These are phyloP conservation scores for Rhodotorula toruloides DNA, from an alignment of 768 basidiomycete genomes.

Conservation along the genomic window DNA sequence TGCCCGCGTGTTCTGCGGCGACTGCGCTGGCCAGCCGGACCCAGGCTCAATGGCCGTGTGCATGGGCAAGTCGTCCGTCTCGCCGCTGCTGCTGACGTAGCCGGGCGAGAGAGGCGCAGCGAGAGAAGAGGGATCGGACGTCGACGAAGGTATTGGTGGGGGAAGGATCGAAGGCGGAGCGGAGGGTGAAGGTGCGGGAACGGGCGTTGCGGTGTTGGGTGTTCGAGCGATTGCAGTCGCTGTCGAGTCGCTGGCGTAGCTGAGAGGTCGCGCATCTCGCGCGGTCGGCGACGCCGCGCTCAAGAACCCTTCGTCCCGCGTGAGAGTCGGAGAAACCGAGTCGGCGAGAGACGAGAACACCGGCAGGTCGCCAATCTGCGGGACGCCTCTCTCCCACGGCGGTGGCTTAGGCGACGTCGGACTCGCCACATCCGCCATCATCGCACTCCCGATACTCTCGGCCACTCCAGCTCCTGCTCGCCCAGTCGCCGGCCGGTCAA, in stretches of 20 bases:
- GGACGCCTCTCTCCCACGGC: not conserved
- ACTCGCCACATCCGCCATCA: no score
- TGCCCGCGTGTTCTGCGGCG: no score
- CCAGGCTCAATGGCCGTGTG: conserved; percentile 6
- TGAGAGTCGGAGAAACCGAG: not conserved
- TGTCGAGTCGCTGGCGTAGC: conserved; percentile 2
- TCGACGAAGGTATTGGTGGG: not conserved
- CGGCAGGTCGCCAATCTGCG: not conserved
- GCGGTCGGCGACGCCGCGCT: not conserved
- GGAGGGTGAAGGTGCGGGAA: not conserved
- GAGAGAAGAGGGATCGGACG: not conserved
- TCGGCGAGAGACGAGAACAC: not conserved
- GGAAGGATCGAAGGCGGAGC: not conserved
- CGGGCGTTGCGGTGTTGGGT: not conserved
- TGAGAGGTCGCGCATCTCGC: not conserved
- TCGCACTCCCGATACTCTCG: not conserved
- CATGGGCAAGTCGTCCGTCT: not conserved
- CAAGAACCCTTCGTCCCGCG: not conserved
- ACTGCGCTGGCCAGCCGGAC: not conserved
- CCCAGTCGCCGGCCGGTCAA: no score
- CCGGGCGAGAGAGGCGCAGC: not conserved
- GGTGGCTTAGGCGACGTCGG: not conserved
- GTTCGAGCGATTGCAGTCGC: not conserved
- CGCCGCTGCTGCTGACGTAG: not conserved
- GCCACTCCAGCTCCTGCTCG: no score